Evolutionary conservation across 2,329 filamentous ascomycete species (phyloP).

Genomic region (Blastomyces parvus): DNA sequence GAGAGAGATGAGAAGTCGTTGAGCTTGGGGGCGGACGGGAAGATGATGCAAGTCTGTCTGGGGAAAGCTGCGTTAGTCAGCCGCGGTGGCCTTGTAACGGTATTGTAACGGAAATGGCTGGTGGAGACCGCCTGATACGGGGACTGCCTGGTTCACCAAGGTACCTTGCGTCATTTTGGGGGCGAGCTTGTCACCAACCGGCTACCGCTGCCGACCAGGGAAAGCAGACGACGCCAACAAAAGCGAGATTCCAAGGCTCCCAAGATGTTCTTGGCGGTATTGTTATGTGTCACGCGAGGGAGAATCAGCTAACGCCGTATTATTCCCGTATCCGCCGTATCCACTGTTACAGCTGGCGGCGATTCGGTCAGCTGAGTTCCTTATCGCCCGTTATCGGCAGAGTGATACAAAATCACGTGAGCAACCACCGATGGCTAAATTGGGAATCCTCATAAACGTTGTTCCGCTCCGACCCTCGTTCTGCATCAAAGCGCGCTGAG

Average conservation of each 20-base stretch:
- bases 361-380: no score
- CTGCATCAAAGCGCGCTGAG: no score
- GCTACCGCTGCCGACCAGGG: no score
- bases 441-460: background rate
- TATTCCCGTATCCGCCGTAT: no score
- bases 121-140: background rate
- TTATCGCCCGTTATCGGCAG: no score
- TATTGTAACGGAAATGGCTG: background rate
- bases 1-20: background rate
- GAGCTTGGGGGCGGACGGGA: background rate
- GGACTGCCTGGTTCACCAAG: background rate
- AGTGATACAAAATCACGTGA: no score
- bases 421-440: no score
- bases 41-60: background rate
- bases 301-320: no score
- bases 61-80: slow-evolving; percentile 1
- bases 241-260: no score
- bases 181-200: no score
- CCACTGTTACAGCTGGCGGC: no score
- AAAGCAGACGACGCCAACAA: no score
- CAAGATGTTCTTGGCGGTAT: background rate
- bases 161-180: background rate
- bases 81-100: background rate
- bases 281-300: background rate
- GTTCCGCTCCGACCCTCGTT: background rate